Percentiles rank a stretch among this genome's conserved stretches.
Conservation (phyloP, 1,284 basidiomycete species). For the Entoloma clypeatum region DNA sequence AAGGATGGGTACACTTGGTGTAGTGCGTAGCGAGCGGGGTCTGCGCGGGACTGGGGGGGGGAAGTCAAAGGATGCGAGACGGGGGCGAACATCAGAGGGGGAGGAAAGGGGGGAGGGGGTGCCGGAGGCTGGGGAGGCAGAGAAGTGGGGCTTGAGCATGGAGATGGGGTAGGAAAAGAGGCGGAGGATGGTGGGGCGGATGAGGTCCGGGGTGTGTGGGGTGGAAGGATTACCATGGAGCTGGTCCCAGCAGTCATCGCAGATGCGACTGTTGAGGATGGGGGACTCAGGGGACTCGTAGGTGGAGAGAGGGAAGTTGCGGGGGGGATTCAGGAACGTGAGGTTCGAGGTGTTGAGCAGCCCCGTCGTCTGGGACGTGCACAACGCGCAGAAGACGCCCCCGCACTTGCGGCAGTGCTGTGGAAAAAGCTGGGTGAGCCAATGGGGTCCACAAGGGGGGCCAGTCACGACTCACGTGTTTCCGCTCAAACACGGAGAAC, state of each 20-base stretch:
- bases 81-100: conserved; percentile 17
- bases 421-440: conserved; percentile 10
- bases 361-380: conserved; percentile 51
- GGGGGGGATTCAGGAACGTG: conserved; percentile 63
- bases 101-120: conserved; percentile 22
- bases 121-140: conserved; percentile 19
- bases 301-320: conserved; percentile 49
- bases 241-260: conserved; percentile 70
- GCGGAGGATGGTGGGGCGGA: conserved; percentile 33
- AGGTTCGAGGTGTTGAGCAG: conserved; percentile 69
- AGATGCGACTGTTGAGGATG: conserved; percentile 48
- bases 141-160: conserved; percentile 30
- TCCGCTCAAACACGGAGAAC: conserved; percentile 67
- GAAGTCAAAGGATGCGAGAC: conserved; percentile 9
- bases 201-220: conserved; percentile 41
- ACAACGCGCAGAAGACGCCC: conserved; percentile 64
- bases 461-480: conserved; percentile 49
- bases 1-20: conserved; percentile 31
- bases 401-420: conserved; percentile 80
- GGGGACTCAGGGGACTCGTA: conserved; percentile 58
- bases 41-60: conserved; percentile 24
- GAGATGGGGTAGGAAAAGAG: conserved; percentile 37
- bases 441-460: conserved; percentile 7
- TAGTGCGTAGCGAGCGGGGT: conserved; percentile 31
- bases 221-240: conserved; percentile 51